Conservation (phyloP, 805 yeast species). For the Starmera quercuum region DNA sequence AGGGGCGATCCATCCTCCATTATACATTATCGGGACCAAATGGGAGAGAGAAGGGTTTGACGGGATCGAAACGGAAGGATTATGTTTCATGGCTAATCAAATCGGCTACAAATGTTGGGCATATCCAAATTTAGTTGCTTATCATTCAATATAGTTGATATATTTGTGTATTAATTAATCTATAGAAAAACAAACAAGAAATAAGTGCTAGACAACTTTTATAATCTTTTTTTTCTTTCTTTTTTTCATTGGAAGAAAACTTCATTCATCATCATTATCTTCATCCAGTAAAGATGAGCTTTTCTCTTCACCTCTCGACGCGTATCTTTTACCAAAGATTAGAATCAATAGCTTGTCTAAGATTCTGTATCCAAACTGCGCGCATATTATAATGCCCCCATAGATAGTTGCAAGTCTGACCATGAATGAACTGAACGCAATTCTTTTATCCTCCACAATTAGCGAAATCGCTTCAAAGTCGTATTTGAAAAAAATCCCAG, state of each 20-base stretch:
- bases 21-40: slow-evolving; percentile 33
- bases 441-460: slow-evolving; percentile 58
- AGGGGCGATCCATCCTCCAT: slow-evolving; percentile 40
- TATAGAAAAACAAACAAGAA: neutral
- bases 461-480: slow-evolving; percentile 85
- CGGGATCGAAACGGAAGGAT: slow-evolving; percentile 48
- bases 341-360: slow-evolving; percentile 46
- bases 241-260: neutral
- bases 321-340: slow-evolving; percentile 49
- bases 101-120: slow-evolving; percentile 43
- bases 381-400: slow-evolving; percentile 72
- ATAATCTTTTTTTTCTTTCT: neutral
- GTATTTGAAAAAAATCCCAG: slow-evolving; percentile 80
- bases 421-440: slow-evolving; percentile 72
- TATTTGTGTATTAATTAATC: too few relatives aligned
- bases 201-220: too few relatives aligned
- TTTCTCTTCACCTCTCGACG: slow-evolving; percentile 19
- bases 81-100: slow-evolving; percentile 38
- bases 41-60: slow-evolving; percentile 45
- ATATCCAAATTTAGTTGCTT: slow-evolving; percentile 37
- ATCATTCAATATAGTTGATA: slow-evolving; percentile 20
- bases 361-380: slow-evolving; percentile 55
- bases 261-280: slow-evolving; percentile 2
- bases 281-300: slow-evolving; percentile 11
- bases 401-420: slow-evolving; percentile 71